These are phyloP conservation scores for Pythium brachiatum DNA, from an alignment of 352 stramenopile genomes.

Conservation along the genomic window DNA sequence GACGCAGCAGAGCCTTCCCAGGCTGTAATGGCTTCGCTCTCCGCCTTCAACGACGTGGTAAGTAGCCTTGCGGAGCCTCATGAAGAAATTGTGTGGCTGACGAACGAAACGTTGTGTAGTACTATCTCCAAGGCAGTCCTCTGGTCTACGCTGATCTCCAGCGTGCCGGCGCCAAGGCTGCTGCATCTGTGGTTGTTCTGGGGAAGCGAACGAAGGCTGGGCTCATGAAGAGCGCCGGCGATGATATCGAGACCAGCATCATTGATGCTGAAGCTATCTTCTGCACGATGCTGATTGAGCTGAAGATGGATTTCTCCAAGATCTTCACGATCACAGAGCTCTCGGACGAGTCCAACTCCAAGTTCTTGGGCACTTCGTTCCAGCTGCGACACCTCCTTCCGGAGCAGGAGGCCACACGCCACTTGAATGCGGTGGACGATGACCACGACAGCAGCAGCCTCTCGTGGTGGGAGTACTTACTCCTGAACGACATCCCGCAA, in stretches of 20 bases:
- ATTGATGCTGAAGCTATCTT: constrained; percentile 84
- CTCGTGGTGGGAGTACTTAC: constrained; percentile 68
- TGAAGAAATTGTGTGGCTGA: not conserved
- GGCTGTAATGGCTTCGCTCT: constrained; percentile 45
- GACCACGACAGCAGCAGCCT: constrained; percentile 25
- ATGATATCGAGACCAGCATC: constrained; percentile 72
- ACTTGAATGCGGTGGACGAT: constrained; percentile 2
- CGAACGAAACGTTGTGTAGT: constrained; percentile 30
- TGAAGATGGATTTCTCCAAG: constrained; percentile 84
- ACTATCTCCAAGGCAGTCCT: constrained; percentile 77
- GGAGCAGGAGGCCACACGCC: not conserved
- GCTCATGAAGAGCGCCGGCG: constrained; percentile 25
- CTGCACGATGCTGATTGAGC: constrained; percentile 80
- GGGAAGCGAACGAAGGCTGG: constrained; percentile 58
- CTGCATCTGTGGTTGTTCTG: constrained; percentile 74
- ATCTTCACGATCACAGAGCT: constrained; percentile 88
- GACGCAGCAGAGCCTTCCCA: constrained; percentile 59
- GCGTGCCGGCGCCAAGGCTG: constrained; percentile 74
- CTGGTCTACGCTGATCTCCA: constrained; percentile 78
- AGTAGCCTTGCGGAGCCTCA: constrained; percentile 11
- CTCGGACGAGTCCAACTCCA: constrained; percentile 82
- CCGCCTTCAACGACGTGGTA: constrained; percentile 69
- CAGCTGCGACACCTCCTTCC: constrained; percentile 37
- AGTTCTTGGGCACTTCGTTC: constrained; percentile 81
- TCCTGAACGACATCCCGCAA: constrained; percentile 52